Conservation (phyloP, 1,284 basidiomycete genomes). For the Malassezia vespertilionis region DNA sequence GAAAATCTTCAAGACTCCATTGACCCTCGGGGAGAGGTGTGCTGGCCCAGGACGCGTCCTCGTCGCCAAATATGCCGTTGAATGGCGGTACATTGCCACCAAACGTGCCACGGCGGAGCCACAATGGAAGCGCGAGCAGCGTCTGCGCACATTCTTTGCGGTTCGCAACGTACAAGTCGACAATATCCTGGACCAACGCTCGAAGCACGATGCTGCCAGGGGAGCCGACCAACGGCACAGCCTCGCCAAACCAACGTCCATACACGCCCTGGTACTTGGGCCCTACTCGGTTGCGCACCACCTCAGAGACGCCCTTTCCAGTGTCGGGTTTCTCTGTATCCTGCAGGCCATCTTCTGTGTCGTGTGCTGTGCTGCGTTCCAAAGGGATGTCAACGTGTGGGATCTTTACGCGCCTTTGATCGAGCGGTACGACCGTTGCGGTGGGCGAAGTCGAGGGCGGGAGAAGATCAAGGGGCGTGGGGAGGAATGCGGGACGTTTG, state of each 20-base stretch:
- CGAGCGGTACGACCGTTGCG: conserved; percentile 16
- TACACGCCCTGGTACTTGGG: conserved; percentile 21
- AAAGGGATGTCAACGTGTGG: conserved; percentile 50
- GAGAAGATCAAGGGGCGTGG: conserved; percentile 32
- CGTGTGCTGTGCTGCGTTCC: conserved; percentile 18
- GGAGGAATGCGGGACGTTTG: conserved; percentile 26
- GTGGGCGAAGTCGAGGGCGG: conserved; percentile 30
- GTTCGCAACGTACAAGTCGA: conserved; percentile 90
- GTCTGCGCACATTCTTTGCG: conserved; percentile 84
- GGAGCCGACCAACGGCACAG: conserved; percentile 61
- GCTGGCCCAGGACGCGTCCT: conserved; percentile 36
- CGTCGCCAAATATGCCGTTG: conserved; percentile 36
- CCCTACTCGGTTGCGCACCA: conserved; percentile 30
- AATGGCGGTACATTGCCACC: conserved; percentile 22
- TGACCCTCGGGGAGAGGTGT: conserved; percentile 17
- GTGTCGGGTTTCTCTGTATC: conserved; percentile 14
- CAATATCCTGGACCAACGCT: conserved; percentile 65
- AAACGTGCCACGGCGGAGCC: conserved; percentile 68
- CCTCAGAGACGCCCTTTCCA: conserved; percentile 33
- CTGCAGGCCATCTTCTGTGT: background rate
- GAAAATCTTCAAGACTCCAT: conserved; percentile 37
- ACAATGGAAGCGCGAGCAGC: conserved; percentile 75
- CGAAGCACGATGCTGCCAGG: conserved; percentile 70
- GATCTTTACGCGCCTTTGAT: conserved; percentile 18
- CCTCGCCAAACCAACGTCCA: conserved; percentile 34